These are phyloP conservation scores for Brettanomyces custersianus DNA, from an alignment of 805 yeast species.

Conservation along the genomic window DNA sequence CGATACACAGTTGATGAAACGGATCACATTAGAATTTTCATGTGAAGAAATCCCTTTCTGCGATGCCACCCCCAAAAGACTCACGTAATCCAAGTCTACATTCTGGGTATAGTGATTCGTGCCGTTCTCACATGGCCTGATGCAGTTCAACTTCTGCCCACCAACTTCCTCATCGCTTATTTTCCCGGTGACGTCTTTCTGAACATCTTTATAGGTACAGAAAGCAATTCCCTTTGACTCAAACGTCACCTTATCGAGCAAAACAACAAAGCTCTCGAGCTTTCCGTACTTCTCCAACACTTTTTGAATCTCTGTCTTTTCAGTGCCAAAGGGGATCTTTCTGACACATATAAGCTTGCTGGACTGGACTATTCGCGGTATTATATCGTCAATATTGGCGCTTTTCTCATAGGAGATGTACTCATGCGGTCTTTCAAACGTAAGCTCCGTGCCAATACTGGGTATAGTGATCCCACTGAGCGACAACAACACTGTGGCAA, in stretches of 20 bases:
- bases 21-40: constrained; percentile 39
- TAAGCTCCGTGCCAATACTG: constrained; percentile 23
- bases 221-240: constrained; percentile 53
- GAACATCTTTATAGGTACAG: constrained; percentile 30
- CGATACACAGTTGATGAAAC: constrained; percentile 57
- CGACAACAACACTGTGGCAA: constrained; percentile 48
- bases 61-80: constrained; percentile 11
- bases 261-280: constrained; percentile 31
- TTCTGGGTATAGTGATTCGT: constrained; percentile 14
- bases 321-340: constrained; percentile 33
- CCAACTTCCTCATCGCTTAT: constrained; percentile 11
- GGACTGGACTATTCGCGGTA: not conserved
- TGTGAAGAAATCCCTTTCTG: constrained; percentile 12
- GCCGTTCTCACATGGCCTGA: constrained; percentile 30
- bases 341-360: constrained; percentile 20
- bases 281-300: constrained; percentile 32
- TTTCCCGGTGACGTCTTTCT: constrained; percentile 2
- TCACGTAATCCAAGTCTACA: constrained; percentile 12
- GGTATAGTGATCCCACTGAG: constrained; percentile 28
- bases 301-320: constrained; percentile 35
- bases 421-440: constrained; percentile 35
- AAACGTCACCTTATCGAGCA: constrained; percentile 39
- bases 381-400: constrained; percentile 6
- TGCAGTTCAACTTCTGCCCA: constrained; percentile 21
- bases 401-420: constrained; percentile 23